Evolutionary conservation across 345 rosid genomes (phyloP), one percentile per base, ranked within the genome.

Genomic region (Noccaea bulbosa): DNA sequence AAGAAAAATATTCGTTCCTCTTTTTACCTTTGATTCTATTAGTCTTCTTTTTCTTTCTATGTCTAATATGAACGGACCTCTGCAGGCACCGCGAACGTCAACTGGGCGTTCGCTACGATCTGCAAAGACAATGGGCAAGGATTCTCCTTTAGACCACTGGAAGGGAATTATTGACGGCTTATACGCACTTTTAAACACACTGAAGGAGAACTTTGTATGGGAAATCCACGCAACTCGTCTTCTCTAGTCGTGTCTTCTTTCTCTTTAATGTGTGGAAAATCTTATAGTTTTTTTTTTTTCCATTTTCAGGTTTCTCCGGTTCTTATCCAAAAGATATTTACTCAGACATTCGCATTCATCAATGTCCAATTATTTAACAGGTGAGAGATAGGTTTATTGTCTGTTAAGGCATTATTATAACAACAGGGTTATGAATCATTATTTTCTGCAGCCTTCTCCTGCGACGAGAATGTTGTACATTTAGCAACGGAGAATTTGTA

Each of bases 381-480:
- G 99, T 93, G 24, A 62, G 45, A 54, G 37, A 17, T 44, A 60
- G 61, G 24, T 49, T 24, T 40, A n/a, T 5, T 6, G 14, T 47
- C 11, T 62, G 24, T 69, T 33, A 49, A 49, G 56, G 41, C 48
- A 60, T 30, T 53, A n/a, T 34, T 45, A 35, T 68, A 54, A 75
- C 44, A 38, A 75, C 44, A 38, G 75, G 54, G 61, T 71, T 27
- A 27, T 27, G 30, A 27, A 2, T 58, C 73, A n/a, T 55, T 75
- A 11, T 65, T 61, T 51, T 71, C 41, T 76, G 62, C 84, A 91
- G 97, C 80, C 96, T 94, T 77, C 99, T 94, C 71, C 81, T 94
- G 64, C 93, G 96, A 17, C 95, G 96, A 15, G 99, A 91, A 81
- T 94, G 99, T 62, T 94, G 99, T 83, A 88, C 97, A 71, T 94